Conservation (phyloP, 306 rosid species). For the Ochetophila trinervis region DNA sequence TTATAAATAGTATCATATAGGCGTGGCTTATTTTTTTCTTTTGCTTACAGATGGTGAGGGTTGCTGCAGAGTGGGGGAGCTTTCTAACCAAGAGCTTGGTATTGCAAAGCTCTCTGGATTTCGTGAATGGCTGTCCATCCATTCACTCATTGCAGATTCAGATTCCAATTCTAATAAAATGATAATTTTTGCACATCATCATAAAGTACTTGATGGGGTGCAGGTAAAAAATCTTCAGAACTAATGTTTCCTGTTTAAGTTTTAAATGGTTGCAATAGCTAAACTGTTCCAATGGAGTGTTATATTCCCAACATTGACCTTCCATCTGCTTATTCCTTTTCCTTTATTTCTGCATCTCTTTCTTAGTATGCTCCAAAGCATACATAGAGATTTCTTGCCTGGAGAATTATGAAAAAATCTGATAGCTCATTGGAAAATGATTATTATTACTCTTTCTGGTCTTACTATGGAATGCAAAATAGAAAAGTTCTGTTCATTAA, state of each 20-base stretch:
- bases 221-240: constrained; percentile 51
- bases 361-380: too few relatives aligned
- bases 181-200: constrained; percentile 95
- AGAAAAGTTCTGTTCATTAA: too few relatives aligned
- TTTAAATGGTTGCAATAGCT: constrained; percentile 4
- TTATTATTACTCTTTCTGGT: too few relatives aligned
- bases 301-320: too few relatives aligned
- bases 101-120: constrained; percentile 87
- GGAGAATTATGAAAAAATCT: too few relatives aligned
- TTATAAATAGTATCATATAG: neutral
- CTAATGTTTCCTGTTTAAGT: constrained; percentile 24
- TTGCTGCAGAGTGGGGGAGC: constrained; percentile 39
- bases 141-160: constrained; percentile 58
- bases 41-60: constrained; percentile 31
- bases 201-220: constrained; percentile 81
- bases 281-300: too few relatives aligned
- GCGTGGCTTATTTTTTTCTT: neutral
- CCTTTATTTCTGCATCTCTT: too few relatives aligned
- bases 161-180: constrained; percentile 57
- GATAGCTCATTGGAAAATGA: too few relatives aligned
- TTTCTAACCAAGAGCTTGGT: constrained; percentile 79
- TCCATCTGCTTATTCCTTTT: too few relatives aligned
- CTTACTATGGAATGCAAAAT: too few relatives aligned
- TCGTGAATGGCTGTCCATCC: constrained; percentile 86
- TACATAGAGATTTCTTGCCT: too few relatives aligned